phyloP scores from a whole-genome alignment of 805 yeast species.

The Yamadazyma olivae region DNA sequence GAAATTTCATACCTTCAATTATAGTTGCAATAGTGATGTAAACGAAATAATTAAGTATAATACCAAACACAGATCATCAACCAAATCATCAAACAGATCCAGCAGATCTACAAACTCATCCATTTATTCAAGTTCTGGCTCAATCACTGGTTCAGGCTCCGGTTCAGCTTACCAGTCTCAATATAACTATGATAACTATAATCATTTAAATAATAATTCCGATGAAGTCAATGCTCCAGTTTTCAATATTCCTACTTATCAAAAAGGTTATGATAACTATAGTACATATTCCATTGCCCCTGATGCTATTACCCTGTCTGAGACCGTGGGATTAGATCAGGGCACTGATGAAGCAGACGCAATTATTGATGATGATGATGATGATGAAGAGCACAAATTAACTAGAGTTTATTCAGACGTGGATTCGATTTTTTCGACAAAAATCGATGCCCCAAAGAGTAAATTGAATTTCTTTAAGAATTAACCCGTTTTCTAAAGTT shows the following conservation, averaged over 20 bases:
- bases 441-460: neutral
- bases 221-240: too few species aligned
- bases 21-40: conserved; percentile 11
- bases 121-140: neutral
- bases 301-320: neutral
- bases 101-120: conserved; percentile 3
- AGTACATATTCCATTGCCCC: conserved; percentile 1
- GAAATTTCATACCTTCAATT: conserved; percentile 11
- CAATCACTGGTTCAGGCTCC: conserved; percentile 2
- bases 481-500: neutral
- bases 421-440: conserved; percentile 26
- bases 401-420: conserved; percentile 23
- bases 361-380: conserved; percentile 7
- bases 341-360: neutral
- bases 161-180: neutral
- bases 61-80: conserved; percentile 7
- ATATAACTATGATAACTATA: neutral
- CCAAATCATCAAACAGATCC: neutral
- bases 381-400: conserved; percentile 12
- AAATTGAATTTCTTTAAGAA: too few species aligned
- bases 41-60: conserved; percentile 15
- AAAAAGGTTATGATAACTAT: neutral
- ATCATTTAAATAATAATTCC: neutral
- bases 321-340: neutral
- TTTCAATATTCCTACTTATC: conserved; percentile 8